Percentiles rank a stretch among this genome's conserved stretches.
phyloP scores from a whole-genome alignment of 2,329 filamentous ascomycete genomes.

The Hysterium pulicare region DNA sequence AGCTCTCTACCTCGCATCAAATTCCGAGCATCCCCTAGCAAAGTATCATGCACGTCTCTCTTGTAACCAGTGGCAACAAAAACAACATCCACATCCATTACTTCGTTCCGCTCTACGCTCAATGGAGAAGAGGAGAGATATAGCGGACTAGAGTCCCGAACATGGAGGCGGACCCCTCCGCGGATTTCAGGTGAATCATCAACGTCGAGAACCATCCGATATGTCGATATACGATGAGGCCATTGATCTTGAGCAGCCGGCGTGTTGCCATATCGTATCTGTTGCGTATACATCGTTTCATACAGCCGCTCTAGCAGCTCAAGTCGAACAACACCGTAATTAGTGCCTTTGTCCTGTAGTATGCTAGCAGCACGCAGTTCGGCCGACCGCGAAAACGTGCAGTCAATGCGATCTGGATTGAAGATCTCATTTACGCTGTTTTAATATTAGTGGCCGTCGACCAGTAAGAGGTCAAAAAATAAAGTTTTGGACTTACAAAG shows the following conservation, averaged over 20 bases:
- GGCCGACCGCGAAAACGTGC: slow-evolving; percentile 66
- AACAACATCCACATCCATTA: slow-evolving; percentile 72
- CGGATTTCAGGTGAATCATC: slow-evolving; percentile 43
- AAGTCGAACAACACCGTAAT: slow-evolving; percentile 93
- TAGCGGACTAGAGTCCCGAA: slow-evolving; percentile 50
- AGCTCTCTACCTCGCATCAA: slow-evolving; percentile 58
- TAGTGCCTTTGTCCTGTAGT: slow-evolving; percentile 73
- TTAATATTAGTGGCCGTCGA: slow-evolving; percentile 22
- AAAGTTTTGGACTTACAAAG: slow-evolving; percentile 68
- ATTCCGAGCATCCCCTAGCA: slow-evolving; percentile 63
- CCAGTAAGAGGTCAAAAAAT: too few relatives aligned
- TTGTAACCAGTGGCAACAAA: slow-evolving; percentile 86
- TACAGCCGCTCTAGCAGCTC: slow-evolving; percentile 86
- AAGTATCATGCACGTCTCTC: slow-evolving; percentile 71
- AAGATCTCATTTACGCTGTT: slow-evolving; percentile 90
- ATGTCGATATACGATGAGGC: slow-evolving; percentile 76
- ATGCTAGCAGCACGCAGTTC: slow-evolving; percentile 61
- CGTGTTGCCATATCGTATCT: slow-evolving; percentile 59
- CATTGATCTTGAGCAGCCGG: slow-evolving; percentile 63
- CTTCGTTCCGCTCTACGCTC: slow-evolving; percentile 51
- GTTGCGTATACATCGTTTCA: slow-evolving; percentile 82
- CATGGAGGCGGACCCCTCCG: slow-evolving; percentile 38
- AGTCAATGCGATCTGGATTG: slow-evolving; percentile 80
- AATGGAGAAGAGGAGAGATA: slow-evolving; percentile 31
- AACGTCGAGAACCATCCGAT: slow-evolving; percentile 64